These are phyloP conservation scores for Inga leiocalycina DNA, from an alignment of 306 rosid genomes.

Conservation along the genomic window DNA sequence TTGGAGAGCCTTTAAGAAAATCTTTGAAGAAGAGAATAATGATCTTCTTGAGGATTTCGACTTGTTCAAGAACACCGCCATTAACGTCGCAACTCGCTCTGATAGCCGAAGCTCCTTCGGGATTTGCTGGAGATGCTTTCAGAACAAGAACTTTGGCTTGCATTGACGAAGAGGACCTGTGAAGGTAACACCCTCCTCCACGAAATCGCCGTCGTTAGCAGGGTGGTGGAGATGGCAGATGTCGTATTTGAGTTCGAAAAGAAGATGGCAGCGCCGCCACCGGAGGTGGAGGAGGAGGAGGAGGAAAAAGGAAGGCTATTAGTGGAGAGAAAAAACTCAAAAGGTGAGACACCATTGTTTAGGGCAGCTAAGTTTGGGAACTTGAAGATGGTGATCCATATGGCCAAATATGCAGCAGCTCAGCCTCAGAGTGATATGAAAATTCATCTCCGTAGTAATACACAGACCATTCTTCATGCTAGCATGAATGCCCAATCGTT, in stretches of 20 bases:
- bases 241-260: neutral
- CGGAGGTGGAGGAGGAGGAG: neutral
- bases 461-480: no score
- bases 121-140: neutral
- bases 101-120: neutral
- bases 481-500: no score
- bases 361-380: slow-evolving; percentile 27
- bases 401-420: neutral
- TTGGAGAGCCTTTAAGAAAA: neutral
- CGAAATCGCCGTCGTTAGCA: neutral
- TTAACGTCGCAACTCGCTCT: neutral
- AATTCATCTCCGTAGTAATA: neutral
- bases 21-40: neutral
- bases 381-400: neutral
- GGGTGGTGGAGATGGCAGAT: neutral
- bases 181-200: neutral
- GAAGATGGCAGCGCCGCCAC: neutral
- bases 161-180: neutral
- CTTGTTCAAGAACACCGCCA: neutral
- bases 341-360: slow-evolving; percentile 32
- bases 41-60: neutral
- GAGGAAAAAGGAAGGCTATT: neutral
- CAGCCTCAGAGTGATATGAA: neutral
- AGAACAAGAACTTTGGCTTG: neutral
- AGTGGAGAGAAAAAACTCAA: neutral